phyloP scores from a whole-genome alignment of 2,329 filamentous ascomycete genomes.

The Xylariaceae sp. region DNA sequence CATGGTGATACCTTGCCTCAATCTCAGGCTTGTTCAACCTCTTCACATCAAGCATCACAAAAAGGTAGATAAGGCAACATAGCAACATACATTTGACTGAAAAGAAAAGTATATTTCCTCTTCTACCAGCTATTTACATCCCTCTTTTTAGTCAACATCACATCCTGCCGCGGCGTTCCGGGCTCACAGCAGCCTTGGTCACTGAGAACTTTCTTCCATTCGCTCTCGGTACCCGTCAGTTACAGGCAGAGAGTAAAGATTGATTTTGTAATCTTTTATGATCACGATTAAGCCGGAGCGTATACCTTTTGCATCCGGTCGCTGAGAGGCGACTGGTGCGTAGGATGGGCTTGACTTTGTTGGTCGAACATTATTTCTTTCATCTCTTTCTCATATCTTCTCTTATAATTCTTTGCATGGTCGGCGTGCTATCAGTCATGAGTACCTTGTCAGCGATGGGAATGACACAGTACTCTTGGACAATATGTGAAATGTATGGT shows the following conservation, averaged over 20 bases:
- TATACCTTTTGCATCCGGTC: conserved; percentile 74
- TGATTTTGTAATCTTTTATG: conserved; percentile 18
- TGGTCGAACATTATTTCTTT: conserved; percentile 64
- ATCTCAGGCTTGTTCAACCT: too few relatives aligned
- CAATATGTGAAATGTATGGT: not conserved
- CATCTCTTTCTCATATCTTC: too few relatives aligned
- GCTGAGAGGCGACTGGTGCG: conserved; percentile 75
- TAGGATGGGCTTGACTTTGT: conserved; percentile 97
- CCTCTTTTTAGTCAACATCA: conserved; percentile 1
- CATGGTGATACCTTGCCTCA: too few relatives aligned
- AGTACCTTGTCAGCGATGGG: too few relatives aligned
- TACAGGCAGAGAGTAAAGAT: conserved; percentile 69
- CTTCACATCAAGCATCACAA: too few relatives aligned
- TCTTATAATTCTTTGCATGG: too few relatives aligned
- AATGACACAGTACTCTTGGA: too few relatives aligned
- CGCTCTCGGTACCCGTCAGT: conserved; percentile 76
- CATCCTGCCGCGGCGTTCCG: conserved; percentile 51
- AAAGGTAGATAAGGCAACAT: too few relatives aligned
- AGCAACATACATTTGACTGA: too few relatives aligned
- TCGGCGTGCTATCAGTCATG: too few relatives aligned
- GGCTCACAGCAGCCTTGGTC: conserved; percentile 48
- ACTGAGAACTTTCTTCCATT: conserved; percentile 60
- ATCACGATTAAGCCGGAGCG: conserved; percentile 99
- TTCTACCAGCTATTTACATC: not conserved
- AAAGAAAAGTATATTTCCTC: too few relatives aligned